Evolutionary conservation across 2,329 filamentous ascomycete species (phyloP), one percentile per base, ranked within the genome.

Genomic region (Colletotrichum plurivorum): DNA sequence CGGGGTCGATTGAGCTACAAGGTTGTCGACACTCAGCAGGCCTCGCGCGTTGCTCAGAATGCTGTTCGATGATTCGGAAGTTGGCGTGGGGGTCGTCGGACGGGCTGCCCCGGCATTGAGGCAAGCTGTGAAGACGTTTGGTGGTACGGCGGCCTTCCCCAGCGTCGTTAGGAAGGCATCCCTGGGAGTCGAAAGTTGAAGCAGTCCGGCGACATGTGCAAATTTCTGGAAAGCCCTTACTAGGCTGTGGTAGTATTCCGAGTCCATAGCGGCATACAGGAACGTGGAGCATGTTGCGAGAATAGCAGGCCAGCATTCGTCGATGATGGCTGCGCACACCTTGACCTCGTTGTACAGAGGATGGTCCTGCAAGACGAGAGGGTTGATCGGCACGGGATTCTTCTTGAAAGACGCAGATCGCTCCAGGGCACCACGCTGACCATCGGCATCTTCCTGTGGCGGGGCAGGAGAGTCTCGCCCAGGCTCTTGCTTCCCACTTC

Each of bases 281-380:
- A 98, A 99, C 0, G 95, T 98, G 0, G 96, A 99, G 75, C 94
- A 98, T 2, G 94, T 96, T 1, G 96, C 95, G 56, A 99, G 88
- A 46, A 98, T 91, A 13, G 96, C 96, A 54, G 96, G 96, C 96
- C 96, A 99, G 78, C 95, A 98, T 73, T 93, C 88, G 4, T 97
- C 94, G 25, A 99, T 92, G 63, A 99, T 92, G 10, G 88, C 88
- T 13, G 94, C 94, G 74, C 94, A 95, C 2, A 90, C 89, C 75
- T 91, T 89, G 65, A 98, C 90, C 57, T 94, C 92, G 1, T 84
- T 78, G 60, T 90, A 87, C 9, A 94, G 84, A 0, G 93, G 88
- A 75, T 97, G 93, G 46, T 92, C 89, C 70, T 91, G 89, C 8
- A 97, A 80, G 1, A 87, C 86, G 3, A 99, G 83, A 2, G 96